Evolutionary conservation across 2,329 filamentous ascomycete species (phyloP), one percentile per base, ranked within the genome.

Genomic region (Polychaeton citri): DNA sequence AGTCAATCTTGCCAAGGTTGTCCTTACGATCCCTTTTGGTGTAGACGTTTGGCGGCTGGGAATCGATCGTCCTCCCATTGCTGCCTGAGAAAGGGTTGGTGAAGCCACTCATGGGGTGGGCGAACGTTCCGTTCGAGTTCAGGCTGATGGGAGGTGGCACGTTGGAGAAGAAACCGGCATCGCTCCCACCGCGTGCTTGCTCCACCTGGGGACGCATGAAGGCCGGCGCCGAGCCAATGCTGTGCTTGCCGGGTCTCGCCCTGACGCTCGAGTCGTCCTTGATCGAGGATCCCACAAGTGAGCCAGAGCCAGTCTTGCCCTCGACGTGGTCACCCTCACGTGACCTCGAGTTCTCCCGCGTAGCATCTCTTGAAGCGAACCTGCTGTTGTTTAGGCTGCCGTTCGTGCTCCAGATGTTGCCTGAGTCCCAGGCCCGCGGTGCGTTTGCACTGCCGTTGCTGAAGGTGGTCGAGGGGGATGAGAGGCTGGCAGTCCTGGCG

Each of bases 221-320:
- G 15, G 24, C 24, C 12, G 12, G 12, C 12, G 55, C 41, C 33
- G 45, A 48, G 12, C 54, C 42, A 33, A 36, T 24, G 35, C 36
- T 40, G 36, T 43, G 42, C 30, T 44, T 45, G 18, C 35, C 33
- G 12, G 72, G 69, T 24, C 67, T 61, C 43, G 62, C 66, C 35
- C 65, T 60, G 32, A 64, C 63, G 35, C 58, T 59, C 75, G 78
- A 82, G 32, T 68, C 64, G 46, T 82, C 78, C 13, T 73, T 72
- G 50, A 84, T 78, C 7, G 80, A 81, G 30, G 76, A 73, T 31
- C 74, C 68, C 40, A 81, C 68, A 26, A 86, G 64, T 39, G 79
- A 80, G 41, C 76, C 70, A 5, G 80, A 83, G 33, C 80, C 81
- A 3, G 74, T 76, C 50, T 78, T 74, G 37, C 63, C 68, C 45